Base-by-base conservation (phyloP, 768 basidiomycete genomes). In the Tylopilus cervinicoccineus region DNA sequence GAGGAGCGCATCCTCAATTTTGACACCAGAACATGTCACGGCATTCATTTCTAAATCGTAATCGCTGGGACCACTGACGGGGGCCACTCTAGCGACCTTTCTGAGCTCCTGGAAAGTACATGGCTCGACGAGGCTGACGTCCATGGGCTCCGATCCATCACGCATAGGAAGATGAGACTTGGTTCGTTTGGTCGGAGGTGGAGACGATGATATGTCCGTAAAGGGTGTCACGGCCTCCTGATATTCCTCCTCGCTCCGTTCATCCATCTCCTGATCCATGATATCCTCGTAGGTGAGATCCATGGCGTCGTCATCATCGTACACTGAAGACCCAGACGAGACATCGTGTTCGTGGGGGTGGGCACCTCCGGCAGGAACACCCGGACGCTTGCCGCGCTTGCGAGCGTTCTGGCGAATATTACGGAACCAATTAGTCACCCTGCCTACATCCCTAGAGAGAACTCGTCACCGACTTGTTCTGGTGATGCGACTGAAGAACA, bases 371-470 rank as follows among this genome's bases (percentile, higher is more conserved):
- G 76, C 14, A 27, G 58, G 47, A 22, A 28, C 40, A 68, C 56
- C 75, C 71, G 68, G 63, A 53, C 70, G 78, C 68, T 75, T 81
- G 48, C 78, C 76, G 20, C 87, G 80, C 66, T 83, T 88, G 36
- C 87, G 71, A n/a, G 87, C 77, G 16, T 85, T 86, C 69, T 91
- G 88, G 31, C 88, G 79, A 48, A 90, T 74, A 61, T 91, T 91
- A 29, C 88, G 76, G 74, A 90, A 90, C 88, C 88, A 91, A 64
- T 91, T 91, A 16, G 88, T 88, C 44, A 91, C 87, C 68, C 88
- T 88, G 54, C 82, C 84, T 48, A 90, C 66, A 67, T 91, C 88
- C 88, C 80, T 83, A 49, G 13, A 45, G 44, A 48, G 34, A 17
- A 23, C 52, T 47, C 45, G 60, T 49, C 50, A 57, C 28, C 23